A percentile compares a stretch with the other conserved stretches of the same genome.
phyloP scores from a whole-genome alignment of 805 yeast species.

The Candida dendrica region DNA sequence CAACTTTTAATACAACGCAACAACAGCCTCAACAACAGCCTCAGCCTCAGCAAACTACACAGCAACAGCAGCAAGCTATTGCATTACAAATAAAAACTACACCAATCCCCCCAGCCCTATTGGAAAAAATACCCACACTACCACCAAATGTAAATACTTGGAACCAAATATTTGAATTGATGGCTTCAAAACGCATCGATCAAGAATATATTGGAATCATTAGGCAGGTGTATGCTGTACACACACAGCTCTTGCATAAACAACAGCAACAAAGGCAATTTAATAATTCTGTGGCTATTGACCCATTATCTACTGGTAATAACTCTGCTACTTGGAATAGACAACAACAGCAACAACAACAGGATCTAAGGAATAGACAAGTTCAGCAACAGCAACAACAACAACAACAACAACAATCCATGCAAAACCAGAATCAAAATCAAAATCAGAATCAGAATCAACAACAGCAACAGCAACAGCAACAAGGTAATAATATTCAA shows the following conservation, averaged over 20 bases:
- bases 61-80: slow-evolving; percentile 10
- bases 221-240: slow-evolving; percentile 61
- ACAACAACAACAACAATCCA: slow-evolving; percentile 11
- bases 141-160: slow-evolving; percentile 79
- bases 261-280: slow-evolving; percentile 30
- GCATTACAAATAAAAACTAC: slow-evolving; percentile 47
- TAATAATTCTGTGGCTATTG: slow-evolving; percentile 18
- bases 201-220: slow-evolving; percentile 51
- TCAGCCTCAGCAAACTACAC: slow-evolving; percentile 2
- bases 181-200: slow-evolving; percentile 51
- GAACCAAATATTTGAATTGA: slow-evolving; percentile 65
- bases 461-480: slow-evolving; percentile 19
- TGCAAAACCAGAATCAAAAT: slow-evolving; percentile 5
- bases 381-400: slow-evolving; percentile 25
- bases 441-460: slow-evolving; percentile 5
- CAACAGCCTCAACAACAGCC: slow-evolving; percentile 13
- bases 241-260: slow-evolving; percentile 47
- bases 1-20: slow-evolving; percentile 10
- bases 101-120: slow-evolving; percentile 65
- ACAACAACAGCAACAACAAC: slow-evolving; percentile 21
- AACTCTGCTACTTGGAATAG: slow-evolving; percentile 13
- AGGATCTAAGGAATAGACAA: slow-evolving; percentile 24
- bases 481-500: slow-evolving; percentile 29
- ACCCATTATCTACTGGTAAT: slow-evolving; percentile 14
- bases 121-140: slow-evolving; percentile 62